These are phyloP conservation scores for Rhizophagus sp. DNA, from an alignment of 192 early-diverging fungal genomes.

Conservation along the genomic window DNA sequence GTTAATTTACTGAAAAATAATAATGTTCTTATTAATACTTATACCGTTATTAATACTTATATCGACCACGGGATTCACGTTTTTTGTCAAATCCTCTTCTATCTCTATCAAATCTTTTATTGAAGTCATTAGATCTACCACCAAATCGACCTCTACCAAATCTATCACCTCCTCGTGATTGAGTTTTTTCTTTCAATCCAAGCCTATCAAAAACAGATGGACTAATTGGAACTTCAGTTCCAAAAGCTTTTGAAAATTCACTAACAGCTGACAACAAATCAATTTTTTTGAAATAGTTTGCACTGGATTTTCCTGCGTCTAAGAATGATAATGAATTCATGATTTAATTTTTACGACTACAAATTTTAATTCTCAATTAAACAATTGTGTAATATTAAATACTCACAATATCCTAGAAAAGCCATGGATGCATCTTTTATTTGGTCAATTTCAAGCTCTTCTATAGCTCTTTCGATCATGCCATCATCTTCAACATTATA, in stretches of 20 bases:
- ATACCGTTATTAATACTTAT: not conserved
- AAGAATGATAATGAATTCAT: not conserved
- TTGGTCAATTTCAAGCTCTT: constrained; percentile 49
- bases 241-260: constrained; percentile 35
- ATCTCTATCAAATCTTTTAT: not conserved
- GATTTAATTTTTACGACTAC: no score
- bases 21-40: no score
- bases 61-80: not conserved
- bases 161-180: not conserved
- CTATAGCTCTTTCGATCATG: constrained; percentile 33
- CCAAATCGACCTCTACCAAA: not conserved
- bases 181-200: not conserved
- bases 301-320: constrained; percentile 22
- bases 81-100: not conserved
- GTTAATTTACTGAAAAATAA: no score
- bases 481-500: constrained; percentile 37
- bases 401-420: constrained; percentile 66
- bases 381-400: constrained; percentile 1
- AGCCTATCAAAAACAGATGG: constrained; percentile 9
- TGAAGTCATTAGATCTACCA: not conserved
- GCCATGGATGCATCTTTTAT: constrained; percentile 59
- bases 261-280: constrained; percentile 28
- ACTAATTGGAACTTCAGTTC: constrained; percentile 9
- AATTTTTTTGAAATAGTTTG: constrained; percentile 30
- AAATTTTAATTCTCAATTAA: not conserved